These are phyloP conservation scores for Cyclanthera cordifolia DNA, from an alignment of 306 rosid genomes.

Conservation along the genomic window DNA sequence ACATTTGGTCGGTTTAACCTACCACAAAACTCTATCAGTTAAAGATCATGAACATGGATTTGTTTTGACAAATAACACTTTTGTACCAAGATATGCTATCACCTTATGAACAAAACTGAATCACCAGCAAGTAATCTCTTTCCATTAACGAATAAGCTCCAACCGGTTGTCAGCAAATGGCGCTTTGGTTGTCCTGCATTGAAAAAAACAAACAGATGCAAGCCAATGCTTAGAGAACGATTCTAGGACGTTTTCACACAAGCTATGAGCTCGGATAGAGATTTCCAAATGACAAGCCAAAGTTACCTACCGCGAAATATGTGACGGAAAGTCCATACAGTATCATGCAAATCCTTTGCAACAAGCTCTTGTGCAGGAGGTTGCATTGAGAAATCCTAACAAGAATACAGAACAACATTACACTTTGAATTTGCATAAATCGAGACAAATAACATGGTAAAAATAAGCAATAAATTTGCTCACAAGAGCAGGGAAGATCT, in stretches of 20 bases:
- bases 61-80: not conserved
- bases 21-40: not conserved
- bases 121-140: conserved; percentile 92
- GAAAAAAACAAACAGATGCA: not conserved
- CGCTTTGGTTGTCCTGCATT: conserved; percentile 92
- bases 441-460: not conserved
- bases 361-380: conserved; percentile 96
- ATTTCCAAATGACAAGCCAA: not conserved
- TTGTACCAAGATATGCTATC: conserved; percentile 2
- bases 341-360: conserved; percentile 85
- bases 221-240: conserved; percentile 10
- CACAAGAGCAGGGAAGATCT: conserved; percentile 90
- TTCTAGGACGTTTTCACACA: not conserved
- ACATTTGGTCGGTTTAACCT: not conserved
- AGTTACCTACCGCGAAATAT: conserved; percentile 64
- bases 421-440: not conserved
- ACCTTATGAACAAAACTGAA: conserved; percentile 89
- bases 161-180: conserved; percentile 92
- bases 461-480: conserved; percentile 10
- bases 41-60: not conserved
- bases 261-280: not conserved
- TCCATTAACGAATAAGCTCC: conserved; percentile 92
- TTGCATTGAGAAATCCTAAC: conserved; percentile 72
- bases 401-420: conserved; percentile 15
- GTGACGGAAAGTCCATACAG: conserved; percentile 82